Percentiles rank a stretch among this genome's conserved stretches.
phyloP scores from a whole-genome alignment of 139 green algal species.

The Dunaliella primolecta region DNA sequence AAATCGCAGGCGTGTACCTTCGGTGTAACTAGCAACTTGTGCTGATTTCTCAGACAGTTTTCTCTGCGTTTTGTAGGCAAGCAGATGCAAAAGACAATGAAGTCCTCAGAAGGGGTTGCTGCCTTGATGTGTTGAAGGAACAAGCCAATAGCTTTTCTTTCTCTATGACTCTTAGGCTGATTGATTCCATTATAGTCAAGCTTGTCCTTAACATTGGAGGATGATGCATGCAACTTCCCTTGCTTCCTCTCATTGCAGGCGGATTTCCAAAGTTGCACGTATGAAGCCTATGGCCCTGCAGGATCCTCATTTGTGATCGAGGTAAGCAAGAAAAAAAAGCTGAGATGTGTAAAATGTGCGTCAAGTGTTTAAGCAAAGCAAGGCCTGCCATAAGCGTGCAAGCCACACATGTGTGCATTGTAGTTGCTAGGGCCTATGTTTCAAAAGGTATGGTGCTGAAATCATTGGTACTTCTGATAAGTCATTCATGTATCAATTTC shows the following conservation, averaged over 20 bases:
- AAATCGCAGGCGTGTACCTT: conserved; percentile 47
- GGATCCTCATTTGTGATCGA: too few relatives aligned
- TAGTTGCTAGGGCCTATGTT: too few relatives aligned
- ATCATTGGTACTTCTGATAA: too few relatives aligned
- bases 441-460: too few relatives aligned
- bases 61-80: not conserved
- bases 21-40: not conserved
- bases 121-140: not conserved
- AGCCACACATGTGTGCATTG: too few relatives aligned
- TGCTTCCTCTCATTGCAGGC: conserved; percentile 19
- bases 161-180: not conserved
- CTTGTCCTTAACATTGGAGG: not conserved
- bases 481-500: too few relatives aligned
- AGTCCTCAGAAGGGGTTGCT: not conserved
- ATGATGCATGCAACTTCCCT: not conserved
- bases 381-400: too few relatives aligned
- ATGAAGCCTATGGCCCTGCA: conserved; percentile 61
- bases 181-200: not conserved
- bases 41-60: not conserved
- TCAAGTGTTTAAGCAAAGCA: too few relatives aligned
- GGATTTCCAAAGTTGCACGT: conserved; percentile 76
- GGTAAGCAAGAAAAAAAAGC: too few relatives aligned
- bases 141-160: not conserved
- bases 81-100: not conserved
- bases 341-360: too few relatives aligned